Evolutionary conservation across 2,329 filamentous ascomycete species (phyloP), one percentile per base, ranked within the genome.

Genomic region (Diplocarpon mali): DNA sequence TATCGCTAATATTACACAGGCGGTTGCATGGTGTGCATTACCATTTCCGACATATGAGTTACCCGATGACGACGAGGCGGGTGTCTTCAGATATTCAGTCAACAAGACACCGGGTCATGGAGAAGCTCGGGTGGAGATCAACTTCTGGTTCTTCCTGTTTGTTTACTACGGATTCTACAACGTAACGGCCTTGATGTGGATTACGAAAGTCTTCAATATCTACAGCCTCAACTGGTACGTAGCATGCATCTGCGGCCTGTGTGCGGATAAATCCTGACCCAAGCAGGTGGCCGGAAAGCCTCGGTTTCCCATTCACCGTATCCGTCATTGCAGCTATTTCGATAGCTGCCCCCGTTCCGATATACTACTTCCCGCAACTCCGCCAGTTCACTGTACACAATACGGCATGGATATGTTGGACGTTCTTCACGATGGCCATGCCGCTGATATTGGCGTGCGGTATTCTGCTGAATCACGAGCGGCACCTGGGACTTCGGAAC

Each of bases 81-180:
- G 43, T 38, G 37, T 40, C 17, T 47, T 40, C 42, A 40, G 30
- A 45, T 50, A 30, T 31, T 15, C 44, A 16, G 62, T 61, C 32
- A 65, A 66, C 51, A 72, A 70, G 43, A 63, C 67, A 0, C 77
- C 78, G 0, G 78, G 78, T 20, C 77, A 83, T 65, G 79, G 79
- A 46, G 68, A 72, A 53, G 75, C 78, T 5, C 67, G 73, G 35
- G 78, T 83, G 4, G 71, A 75, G 50, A 72, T 83, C 53, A 80
- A 80, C 64, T 83, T 83, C 57, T 83, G 79, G 78, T 82, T 81
- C 67, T 83, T 83, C 57, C 66, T 83, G 31, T 72, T 81, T 39
- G 73, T 81, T 45, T 83, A 82, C 64, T 83, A 83, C 60, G 76
- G 77, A 45, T 73, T 81, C 53, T 83, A 83, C 62, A 82, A 79